phyloP scores from a whole-genome alignment of 305 asterid genomes.

The Andrographis paniculata region DNA sequence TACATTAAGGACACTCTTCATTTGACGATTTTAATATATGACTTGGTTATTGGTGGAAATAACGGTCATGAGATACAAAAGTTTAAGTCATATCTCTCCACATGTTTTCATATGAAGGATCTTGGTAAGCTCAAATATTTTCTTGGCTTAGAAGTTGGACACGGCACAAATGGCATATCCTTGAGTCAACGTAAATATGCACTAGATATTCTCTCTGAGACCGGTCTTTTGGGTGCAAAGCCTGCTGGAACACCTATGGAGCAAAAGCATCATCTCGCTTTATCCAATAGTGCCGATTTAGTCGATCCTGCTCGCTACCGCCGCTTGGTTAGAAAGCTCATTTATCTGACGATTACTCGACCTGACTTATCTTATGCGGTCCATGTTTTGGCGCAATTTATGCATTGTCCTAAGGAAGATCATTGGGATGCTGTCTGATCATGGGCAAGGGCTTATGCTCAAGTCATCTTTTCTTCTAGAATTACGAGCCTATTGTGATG shows the following conservation, averaged over 20 bases:
- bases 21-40: no score
- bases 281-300: neutral
- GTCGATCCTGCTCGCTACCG: neutral
- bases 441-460: neutral
- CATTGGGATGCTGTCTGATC: neutral
- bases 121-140: neutral
- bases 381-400: neutral
- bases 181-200: neutral
- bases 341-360: neutral
- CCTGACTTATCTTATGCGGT: neutral
- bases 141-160: neutral
- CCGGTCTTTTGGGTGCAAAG: neutral
- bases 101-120: neutral
- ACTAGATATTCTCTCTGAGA: neutral
- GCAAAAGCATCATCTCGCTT: neutral
- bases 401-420: neutral
- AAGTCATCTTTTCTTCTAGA: neutral
- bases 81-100: neutral
- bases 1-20: no score
- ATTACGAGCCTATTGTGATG: neutral
- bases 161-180: neutral
- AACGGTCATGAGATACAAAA: neutral
- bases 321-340: neutral
- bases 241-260: neutral
- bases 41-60: neutral